Base-by-base conservation (phyloP, 2,329 filamentous ascomycete species). In the Fusarium sp. region DNA sequence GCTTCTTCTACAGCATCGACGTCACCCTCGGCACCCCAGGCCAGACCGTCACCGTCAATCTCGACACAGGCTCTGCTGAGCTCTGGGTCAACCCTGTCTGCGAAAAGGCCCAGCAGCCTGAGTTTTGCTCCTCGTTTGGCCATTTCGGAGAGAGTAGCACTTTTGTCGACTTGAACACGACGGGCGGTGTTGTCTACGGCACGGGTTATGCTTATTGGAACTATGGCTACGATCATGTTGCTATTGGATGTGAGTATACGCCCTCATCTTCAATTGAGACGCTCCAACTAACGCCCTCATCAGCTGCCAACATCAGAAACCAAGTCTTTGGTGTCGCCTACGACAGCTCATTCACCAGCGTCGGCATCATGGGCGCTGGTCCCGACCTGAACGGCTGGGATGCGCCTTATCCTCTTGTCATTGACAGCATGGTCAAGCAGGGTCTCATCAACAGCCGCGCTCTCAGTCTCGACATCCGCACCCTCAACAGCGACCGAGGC, bases 51-150 rank as follows among this genome's bases (percentile, higher is more conserved):
- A 75, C 70, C 31, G 75, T 80, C 58, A 73, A 76, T 57, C 73
- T 80, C 44, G 78, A 80, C 55, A 80, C 78, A 0, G 77, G 77
- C 13, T 79, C 78, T 5, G 69, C 72, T 8, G 77, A 80, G 62
- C 71, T 79, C 6, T 80, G 78, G 78, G 76, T 80, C 34, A 78
- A 80, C 52, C 78, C 78, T 7, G 68, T 73, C 7, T 80, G 78
- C 64, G 64, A 64, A 47, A 74, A 73, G 38, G 65, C 76, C 1
- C 46, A 57, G 6, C 67, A 76, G 28, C 61, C 64, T 1, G 36
- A 48, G 0, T 71, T 73, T 28, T 78, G 76, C 61, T 28, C 61
- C 13, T 45, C 42, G 1, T 71, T 73, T 53, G 73, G 73, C 7
- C 70, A 70, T 19, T 77, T 76, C 34, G 72, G 66, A 12, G 60